Evolutionary conservation across 352 stramenopile genomes (phyloP), one percentile per base, ranked within the genome.

Genomic region (Phytophthora podocarpi): DNA sequence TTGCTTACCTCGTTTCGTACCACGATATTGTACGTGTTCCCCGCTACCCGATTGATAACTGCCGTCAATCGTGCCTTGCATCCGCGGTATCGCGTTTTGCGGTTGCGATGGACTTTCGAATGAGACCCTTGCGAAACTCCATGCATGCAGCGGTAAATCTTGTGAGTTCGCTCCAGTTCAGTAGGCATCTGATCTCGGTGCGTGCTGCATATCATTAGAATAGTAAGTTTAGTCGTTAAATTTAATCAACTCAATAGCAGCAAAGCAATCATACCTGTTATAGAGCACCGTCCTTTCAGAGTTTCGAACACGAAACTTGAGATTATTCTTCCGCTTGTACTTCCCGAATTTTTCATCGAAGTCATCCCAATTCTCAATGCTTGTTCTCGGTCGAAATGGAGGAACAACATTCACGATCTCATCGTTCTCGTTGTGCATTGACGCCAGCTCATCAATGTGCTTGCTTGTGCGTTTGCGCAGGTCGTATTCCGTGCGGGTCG

Each of bases 101-200:
- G 36, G n/a, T 40, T 45, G 21, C 40, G 47, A 34, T 54, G 39
- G 3, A 31, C 57, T 34, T 58, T 49, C 15, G 39, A 39, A n/a
- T 48, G 30, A 28, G 57, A 43, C 24, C 3, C 9, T 46, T 58
- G 46, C 13, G 27, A 47, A n/a, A 64, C 26, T 4, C 36, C 56
- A 45, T 64, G 46, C 4, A 39, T 59, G 31, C 57, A 66, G 24
- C 42, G 34, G 21, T 31, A 59, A 3, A 55, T 18, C 20, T 34
- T 60, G 10, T 50, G 24, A n/a, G 21, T 42, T 20, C 21, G 50
- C 18, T 36, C 18, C 16, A 63, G 56, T 5, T 39, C 15, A 5
- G 36, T 35, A 30, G 50, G 37, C 23, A 49, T 49, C 26, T 49
- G 26, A 12, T 41, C 50, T 24, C 32, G 4, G 15, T 46, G 23